Percentiles rank a stretch among this genome's conserved stretches.
These are phyloP conservation scores for Pseudoneurospora amorphoporcata DNA, from an alignment of 495 filamentous ascomycete genomes.

Conservation along the genomic window DNA sequence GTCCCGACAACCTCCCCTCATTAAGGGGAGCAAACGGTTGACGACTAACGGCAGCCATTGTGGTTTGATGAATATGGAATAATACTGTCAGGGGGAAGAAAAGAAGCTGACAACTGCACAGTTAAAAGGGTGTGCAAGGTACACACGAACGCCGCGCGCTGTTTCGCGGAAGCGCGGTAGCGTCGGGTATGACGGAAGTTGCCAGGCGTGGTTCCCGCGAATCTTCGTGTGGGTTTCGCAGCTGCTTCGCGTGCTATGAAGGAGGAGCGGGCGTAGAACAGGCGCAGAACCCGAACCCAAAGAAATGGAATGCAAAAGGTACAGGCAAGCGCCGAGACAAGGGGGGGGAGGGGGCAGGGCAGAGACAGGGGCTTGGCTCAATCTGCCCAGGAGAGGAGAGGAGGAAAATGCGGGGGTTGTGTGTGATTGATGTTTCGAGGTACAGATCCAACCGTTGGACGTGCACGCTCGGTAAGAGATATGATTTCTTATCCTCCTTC, in stretches of 20 bases:
- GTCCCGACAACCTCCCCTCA: constrained; percentile 39
- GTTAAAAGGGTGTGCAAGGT: neutral
- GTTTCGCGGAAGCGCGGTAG: neutral
- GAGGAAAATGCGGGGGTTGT: neutral
- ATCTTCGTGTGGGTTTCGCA: neutral
- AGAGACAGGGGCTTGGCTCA: neutral
- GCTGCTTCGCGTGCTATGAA: neutral
- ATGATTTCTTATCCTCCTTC: neutral
- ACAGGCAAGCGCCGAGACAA: neutral
- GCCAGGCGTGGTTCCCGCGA: neutral
- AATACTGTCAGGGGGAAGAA: neutral
- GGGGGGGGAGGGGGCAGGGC: neutral
- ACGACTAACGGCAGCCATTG: constrained; percentile 38
- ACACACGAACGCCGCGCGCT: neutral
- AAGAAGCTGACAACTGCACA: neutral
- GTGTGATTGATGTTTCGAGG: neutral
- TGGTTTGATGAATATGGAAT: constrained; percentile 4
- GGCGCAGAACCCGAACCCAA: neutral
- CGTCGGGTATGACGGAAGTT: neutral
- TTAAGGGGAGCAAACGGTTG: constrained; percentile 50
- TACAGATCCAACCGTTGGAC: neutral
- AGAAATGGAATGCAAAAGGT: neutral
- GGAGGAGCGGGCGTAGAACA: neutral
- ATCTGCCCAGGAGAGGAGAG: neutral
- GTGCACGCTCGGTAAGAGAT: neutral